A percentile compares a stretch with the other conserved stretches of the same genome.
These are phyloP conservation scores for Cercospora janseana DNA, from an alignment of 2,329 filamentous ascomycete genomes.

Conservation along the genomic window DNA sequence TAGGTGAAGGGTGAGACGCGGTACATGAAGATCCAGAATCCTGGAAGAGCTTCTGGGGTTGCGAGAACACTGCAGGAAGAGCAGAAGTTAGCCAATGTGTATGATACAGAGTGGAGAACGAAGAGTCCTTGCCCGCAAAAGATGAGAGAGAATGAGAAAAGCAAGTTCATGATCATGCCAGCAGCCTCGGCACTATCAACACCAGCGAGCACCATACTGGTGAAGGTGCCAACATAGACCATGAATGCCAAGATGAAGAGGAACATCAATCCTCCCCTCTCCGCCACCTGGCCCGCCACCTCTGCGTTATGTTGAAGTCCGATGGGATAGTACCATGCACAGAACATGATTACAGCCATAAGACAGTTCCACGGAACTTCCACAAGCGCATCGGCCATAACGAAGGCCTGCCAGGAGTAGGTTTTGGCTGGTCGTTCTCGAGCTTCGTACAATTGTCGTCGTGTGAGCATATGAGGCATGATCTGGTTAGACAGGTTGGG, in stretches of 20 bases:
- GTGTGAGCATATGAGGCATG: slow-evolving; percentile 59
- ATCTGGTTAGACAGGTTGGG: slow-evolving; percentile 55
- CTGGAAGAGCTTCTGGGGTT: slow-evolving; percentile 56
- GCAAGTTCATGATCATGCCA: slow-evolving; percentile 54
- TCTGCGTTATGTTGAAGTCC: slow-evolving; percentile 15
- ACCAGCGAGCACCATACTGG: slow-evolving; percentile 69
- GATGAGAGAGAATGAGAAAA: slow-evolving; percentile 49
- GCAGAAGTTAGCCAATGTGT: background rate
- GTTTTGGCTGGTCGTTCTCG: slow-evolving; percentile 64
- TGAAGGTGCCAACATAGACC: slow-evolving; percentile 69
- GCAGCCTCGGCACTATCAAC: slow-evolving; percentile 68
- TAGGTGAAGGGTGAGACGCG: slow-evolving; percentile 66
- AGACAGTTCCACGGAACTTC: slow-evolving; percentile 67
- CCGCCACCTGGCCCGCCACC: slow-evolving; percentile 42
- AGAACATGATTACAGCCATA: slow-evolving; percentile 61
- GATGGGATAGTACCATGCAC: slow-evolving; percentile 64
- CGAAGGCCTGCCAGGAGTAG: slow-evolving; percentile 73
- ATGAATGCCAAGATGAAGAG: slow-evolving; percentile 65
- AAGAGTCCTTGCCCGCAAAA: slow-evolving; percentile 39
- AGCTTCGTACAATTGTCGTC: slow-evolving; percentile 59
- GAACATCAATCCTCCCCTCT: slow-evolving; percentile 64
- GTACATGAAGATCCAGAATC: slow-evolving; percentile 80
- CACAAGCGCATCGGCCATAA: slow-evolving; percentile 67
- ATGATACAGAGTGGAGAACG: background rate
- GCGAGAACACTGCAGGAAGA: slow-evolving; percentile 57